Base-by-base conservation (phyloP, 371 early-diverging fungal genomes). In the Apophysomyces variabilis region DNA sequence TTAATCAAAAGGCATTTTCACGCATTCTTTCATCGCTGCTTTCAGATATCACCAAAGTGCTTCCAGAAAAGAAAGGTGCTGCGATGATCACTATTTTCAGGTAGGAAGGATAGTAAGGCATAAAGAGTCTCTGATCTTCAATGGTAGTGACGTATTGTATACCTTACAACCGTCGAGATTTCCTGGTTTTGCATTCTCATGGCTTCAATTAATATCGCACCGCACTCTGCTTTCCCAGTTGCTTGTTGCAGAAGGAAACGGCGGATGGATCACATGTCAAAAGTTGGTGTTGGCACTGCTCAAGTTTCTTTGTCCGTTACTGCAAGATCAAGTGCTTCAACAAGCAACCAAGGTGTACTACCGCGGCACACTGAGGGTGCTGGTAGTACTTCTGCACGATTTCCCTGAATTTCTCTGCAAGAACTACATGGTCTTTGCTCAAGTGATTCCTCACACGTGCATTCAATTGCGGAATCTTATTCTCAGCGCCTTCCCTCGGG, bases 331-430 rank as follows among this genome's bases (percentile, higher is more conserved):
- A 7, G 88, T 88, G 64, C 76, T 90, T 21, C 70, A 67, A 67
- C 72, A 78, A 37, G 85, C 95, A 5, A 87, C 90, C 4, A 90
- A 95, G 57, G 77, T 90, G 43, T 83, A 98, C 44, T 98, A 99
- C 78, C 87, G 89, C 57, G 96, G 96, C 7, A 90, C 94, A 0
- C 83, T 97, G 7, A 89, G 98, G 21, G 88, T 96, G 8, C 74
- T 97, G n/a, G 84, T 98, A 37, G 92, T 97, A 1, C 73, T 98
- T 6, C 76, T 97, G 65, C 98, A 97, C 72, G 99, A 99, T 77
- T 97, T 95, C 77, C 99, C 98, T 39, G 97, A 97, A 74, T 99
- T 98, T 75, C 77, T 99, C 44, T 91, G 95, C 67, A 89, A 89
- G 59, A 92, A 96, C 66, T 95, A 95, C 70, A 89, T 93, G 61